phyloP scores from a whole-genome alignment of 192 early-diverging fungal genomes.

The Piromyces finnis region DNA sequence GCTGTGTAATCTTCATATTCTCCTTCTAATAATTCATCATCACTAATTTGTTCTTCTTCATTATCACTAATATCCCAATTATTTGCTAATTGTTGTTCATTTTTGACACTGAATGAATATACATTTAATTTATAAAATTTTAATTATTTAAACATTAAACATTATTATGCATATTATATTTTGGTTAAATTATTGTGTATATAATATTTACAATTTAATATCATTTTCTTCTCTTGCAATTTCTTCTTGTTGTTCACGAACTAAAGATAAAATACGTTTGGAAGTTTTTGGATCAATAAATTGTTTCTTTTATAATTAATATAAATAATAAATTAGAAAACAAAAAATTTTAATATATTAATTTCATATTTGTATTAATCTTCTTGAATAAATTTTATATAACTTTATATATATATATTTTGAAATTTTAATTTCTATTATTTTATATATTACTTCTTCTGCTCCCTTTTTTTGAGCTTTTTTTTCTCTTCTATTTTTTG shows the following conservation, averaged over 20 bases:
- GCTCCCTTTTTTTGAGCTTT: constrained; percentile 37
- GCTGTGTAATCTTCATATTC: constrained; percentile 47
- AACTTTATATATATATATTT: too few relatives aligned
- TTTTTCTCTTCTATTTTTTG: constrained; percentile 22
- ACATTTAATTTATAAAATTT: too few relatives aligned
- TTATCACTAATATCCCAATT: constrained; percentile 34
- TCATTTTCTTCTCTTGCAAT: constrained; percentile 27
- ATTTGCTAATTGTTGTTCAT: background rate
- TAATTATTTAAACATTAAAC: too few relatives aligned
- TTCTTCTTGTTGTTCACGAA: constrained; percentile 81
- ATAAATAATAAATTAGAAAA: constrained; percentile 4
- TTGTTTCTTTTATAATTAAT: constrained; percentile 12
- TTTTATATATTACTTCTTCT: constrained; percentile 15
- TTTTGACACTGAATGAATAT: background rate
- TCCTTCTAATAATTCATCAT: constrained; percentile 35
- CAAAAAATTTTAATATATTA: too few relatives aligned
- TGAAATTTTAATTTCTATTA: too few relatives aligned
- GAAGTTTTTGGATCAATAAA: constrained; percentile 82
- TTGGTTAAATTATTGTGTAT: background rate
- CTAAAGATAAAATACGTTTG: constrained; percentile 71
- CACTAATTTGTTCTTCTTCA: constrained; percentile 42
- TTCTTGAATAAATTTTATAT: too few relatives aligned
- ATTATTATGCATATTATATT: too few relatives aligned
- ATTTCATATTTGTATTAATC: too few relatives aligned
- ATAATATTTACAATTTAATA: background rate